These are phyloP conservation scores for Trichoderma virens DNA, from an alignment of 495 filamentous ascomycete genomes.

Conservation along the genomic window DNA sequence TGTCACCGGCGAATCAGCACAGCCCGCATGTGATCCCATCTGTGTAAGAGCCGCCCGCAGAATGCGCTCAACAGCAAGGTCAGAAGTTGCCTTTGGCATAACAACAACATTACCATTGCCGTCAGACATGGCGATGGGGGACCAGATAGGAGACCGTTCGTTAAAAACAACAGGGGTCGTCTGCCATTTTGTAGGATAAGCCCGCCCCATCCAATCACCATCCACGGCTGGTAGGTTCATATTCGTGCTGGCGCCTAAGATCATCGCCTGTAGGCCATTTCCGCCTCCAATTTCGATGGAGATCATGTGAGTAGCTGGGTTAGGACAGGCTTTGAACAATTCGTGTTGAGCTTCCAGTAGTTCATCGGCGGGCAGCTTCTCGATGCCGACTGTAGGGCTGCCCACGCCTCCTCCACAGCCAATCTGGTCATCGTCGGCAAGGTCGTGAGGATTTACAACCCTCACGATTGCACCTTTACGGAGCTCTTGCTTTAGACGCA, in stretches of 20 bases:
- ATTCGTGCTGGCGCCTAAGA: constrained; percentile 39
- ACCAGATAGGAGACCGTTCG: constrained; percentile 37
- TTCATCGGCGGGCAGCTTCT: constrained; percentile 44
- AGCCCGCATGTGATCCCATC: constrained; percentile 41
- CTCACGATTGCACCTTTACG: constrained; percentile 37
- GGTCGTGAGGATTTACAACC: constrained; percentile 36
- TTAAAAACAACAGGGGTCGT: constrained; percentile 47
- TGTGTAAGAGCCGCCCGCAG: constrained; percentile 35
- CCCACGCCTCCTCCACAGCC: constrained; percentile 41
- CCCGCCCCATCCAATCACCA: constrained; percentile 51
- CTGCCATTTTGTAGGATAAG: constrained; percentile 51
- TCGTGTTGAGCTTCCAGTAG: constrained; percentile 41
- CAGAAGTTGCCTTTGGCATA: constrained; percentile 32
- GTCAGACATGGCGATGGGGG: constrained; percentile 39
- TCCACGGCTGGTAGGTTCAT: constrained; percentile 46
- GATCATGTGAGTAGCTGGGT: constrained; percentile 32
- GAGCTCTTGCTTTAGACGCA: constrained; percentile 37
- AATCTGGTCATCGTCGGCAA: constrained; percentile 36
- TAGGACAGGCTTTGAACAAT: constrained; percentile 30
- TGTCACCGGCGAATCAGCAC: constrained; percentile 35
- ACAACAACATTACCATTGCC: constrained; percentile 43
- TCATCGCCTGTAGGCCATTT: constrained; percentile 47
- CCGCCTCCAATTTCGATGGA: constrained; percentile 48
- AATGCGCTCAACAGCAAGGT: constrained; percentile 32
- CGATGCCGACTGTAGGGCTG: constrained; percentile 42